Evolutionary conservation across 306 rosid genomes (phyloP).

Genomic region (Quercus suber): DNA sequence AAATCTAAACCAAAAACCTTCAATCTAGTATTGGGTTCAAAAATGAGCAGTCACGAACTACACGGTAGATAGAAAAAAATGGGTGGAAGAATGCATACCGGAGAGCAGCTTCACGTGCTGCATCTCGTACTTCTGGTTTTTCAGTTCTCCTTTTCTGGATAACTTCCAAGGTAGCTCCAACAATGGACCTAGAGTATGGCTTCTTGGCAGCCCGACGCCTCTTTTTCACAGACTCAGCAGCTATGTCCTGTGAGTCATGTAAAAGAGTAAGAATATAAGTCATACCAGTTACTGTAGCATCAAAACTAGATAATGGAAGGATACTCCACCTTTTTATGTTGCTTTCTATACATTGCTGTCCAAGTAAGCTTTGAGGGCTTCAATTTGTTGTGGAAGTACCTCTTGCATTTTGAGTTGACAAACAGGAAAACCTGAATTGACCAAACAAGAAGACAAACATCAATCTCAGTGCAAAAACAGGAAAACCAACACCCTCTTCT

Average conservation of each 20-base stretch:
- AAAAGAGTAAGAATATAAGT: neutral
- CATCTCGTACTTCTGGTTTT: constrained; percentile 76
- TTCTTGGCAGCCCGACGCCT: constrained; percentile 66
- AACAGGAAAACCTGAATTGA: constrained; percentile 67
- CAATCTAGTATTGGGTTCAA: neutral
- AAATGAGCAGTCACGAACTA: neutral
- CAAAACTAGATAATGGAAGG: neutral
- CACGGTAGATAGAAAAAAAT: neutral
- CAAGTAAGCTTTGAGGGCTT: constrained; percentile 88
- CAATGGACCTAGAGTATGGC: constrained; percentile 73
- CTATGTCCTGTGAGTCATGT: constrained; percentile 41
- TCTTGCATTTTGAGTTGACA: constrained; percentile 72
- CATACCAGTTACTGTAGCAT: neutral
- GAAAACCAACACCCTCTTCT: neutral
- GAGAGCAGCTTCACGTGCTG: constrained; percentile 79
- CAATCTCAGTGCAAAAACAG: neutral
- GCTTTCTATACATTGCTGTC: constrained; percentile 92
- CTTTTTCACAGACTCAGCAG: constrained; percentile 73
- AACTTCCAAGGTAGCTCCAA: constrained; percentile 65
- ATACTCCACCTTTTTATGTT: constrained; percentile 67
- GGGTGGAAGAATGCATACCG: constrained; percentile 32
- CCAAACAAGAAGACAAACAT: neutral
- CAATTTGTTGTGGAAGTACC: constrained; percentile 70
- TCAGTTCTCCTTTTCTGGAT: constrained; percentile 70
- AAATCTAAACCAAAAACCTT: neutral